These are phyloP conservation scores for Monosporascus sp. DNA, from an alignment of 2,329 filamentous ascomycete genomes.

Conservation along the genomic window DNA sequence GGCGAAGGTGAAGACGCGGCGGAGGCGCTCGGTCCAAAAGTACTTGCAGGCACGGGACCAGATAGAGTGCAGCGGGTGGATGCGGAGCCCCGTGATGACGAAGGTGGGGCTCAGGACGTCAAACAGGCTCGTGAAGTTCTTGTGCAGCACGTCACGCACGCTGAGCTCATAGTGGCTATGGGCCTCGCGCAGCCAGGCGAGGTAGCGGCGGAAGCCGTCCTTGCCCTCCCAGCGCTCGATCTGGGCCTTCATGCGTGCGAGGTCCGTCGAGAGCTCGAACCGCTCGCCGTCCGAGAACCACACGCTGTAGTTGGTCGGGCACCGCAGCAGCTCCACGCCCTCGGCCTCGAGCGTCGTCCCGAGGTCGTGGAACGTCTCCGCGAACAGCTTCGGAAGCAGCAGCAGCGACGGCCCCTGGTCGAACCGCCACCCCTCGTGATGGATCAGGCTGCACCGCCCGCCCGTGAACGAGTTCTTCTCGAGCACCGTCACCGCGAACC, in stretches of 20 bases:
- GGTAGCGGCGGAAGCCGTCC: conserved; percentile 64
- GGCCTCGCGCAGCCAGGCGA: conserved; percentile 60
- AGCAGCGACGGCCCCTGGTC: conserved; percentile 73
- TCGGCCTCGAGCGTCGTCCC: conserved; percentile 60
- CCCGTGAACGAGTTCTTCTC: conserved; percentile 72
- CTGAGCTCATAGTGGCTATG: conserved; percentile 66
- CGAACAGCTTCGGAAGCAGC: conserved; percentile 65
- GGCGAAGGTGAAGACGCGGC: conserved; percentile 69
- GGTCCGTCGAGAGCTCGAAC: conserved; percentile 62
- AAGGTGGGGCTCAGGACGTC: conserved; percentile 55
- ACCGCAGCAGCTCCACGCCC: conserved; percentile 63
- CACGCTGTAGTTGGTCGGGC: conserved; percentile 70
- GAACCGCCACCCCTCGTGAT: conserved; percentile 60
- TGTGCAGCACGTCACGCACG: conserved; percentile 58
- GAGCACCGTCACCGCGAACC: conserved; percentile 67
- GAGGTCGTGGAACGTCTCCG: conserved; percentile 63
- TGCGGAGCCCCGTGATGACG: conserved; percentile 47
- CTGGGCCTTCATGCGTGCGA: conserved; percentile 64
- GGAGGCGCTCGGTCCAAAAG: conserved; percentile 63
- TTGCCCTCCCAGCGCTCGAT: conserved; percentile 69
- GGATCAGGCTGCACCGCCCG: conserved; percentile 63
- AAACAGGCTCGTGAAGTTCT: conserved; percentile 58
- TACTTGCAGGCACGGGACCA: conserved; percentile 61
- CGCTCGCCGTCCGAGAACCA: conserved; percentile 64
- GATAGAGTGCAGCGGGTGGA: conserved; percentile 69